These are phyloP conservation scores for Metschnikowia borealis DNA, from an alignment of 805 yeast species.

Conservation along the genomic window DNA sequence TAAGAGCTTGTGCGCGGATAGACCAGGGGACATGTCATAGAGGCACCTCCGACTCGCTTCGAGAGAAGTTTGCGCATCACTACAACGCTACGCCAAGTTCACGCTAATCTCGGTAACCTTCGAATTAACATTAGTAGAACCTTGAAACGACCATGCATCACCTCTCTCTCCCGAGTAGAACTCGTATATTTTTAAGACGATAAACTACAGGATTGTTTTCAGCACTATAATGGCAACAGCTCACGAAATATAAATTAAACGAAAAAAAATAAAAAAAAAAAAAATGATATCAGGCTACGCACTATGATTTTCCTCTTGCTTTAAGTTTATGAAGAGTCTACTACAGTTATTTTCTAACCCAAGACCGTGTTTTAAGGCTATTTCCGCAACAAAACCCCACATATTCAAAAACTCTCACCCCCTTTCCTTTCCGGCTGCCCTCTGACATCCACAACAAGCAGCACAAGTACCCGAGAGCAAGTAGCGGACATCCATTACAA, in stretches of 20 bases:
- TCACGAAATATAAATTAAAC: not conserved
- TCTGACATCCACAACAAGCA: not conserved
- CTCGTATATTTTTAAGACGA: conserved; percentile 2
- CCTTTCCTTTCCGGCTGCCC: not conserved
- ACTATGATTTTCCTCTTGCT: conserved; percentile 3
- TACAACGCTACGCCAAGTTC: not conserved
- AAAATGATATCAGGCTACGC: conserved; percentile 4
- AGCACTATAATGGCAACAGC: not conserved
- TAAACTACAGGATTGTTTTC: not conserved
- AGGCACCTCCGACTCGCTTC: conserved; percentile 3
- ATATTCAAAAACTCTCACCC: not conserved
- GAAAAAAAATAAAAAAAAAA: conserved; percentile 1
- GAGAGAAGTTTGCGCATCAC: conserved; percentile 4
- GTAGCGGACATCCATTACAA: not conserved
- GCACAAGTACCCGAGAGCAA: not conserved
- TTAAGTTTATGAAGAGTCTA: conserved; percentile 1
- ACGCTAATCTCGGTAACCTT: not conserved
- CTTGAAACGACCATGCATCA: not conserved
- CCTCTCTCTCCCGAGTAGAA: conserved; percentile 1
- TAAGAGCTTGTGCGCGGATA: conserved; percentile 1
- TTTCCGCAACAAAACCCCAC: not conserved
- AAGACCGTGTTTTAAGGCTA: not conserved
- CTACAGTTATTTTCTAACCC: conserved; percentile 1
- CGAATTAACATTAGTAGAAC: not conserved
- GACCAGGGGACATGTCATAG: not conserved